Base-by-base conservation (phyloP, 208 protist genomes). In the Perkinsela sp. region DNA sequence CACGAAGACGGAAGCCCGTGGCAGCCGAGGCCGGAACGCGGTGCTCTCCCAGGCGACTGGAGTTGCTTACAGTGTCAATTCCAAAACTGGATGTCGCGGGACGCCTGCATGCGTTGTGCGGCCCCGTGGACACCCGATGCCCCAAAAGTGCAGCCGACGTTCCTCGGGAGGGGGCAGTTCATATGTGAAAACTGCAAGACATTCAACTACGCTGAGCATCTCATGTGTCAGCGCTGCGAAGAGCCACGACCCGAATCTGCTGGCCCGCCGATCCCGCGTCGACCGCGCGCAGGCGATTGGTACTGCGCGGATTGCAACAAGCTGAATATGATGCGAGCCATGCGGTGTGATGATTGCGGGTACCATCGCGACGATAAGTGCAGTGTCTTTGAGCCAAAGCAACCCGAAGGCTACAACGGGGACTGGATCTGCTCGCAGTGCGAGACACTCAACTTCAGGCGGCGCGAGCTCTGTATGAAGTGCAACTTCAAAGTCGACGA, bases 361-460 rank as follows among this genome's bases (percentile, higher is more conserved):
- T 30, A 68, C 22, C 67, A 6, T 6, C 30, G 67, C 31, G 30
- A 48, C 22, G 67, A 68, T 28, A 66, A 68, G 16, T 68, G 31
- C 22, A 6, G 13, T 22, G 30, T 66, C 67, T 6, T 68, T 48
- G 67, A 66, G 67, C 13, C 67, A 16, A 48, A 16, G 31, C 13
- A 68, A 16, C 22, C 31, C 67, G 16, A 68, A 68, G 31, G 30
- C 22, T 68, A 22, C 13, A 68, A 68, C 22, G 67, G 67, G 13
- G 67, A 68, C 22, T 68, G 67, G 67, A 68, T 22, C 6, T 68
- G 67, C 22, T 30, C 29, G 13, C 30, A 68, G 67, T 68, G 67
- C 22, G 67, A 68, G 16, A 48, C 67, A 22, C 67, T 66, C 22
- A 68, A 68, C 67, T 68, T 68, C 22, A 66, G 16, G 29, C 6